Evolutionary conservation across 2,329 filamentous ascomycete species (phyloP), one percentile per base, ranked within the genome.

Genomic region (Aspergillus cejpii): DNA sequence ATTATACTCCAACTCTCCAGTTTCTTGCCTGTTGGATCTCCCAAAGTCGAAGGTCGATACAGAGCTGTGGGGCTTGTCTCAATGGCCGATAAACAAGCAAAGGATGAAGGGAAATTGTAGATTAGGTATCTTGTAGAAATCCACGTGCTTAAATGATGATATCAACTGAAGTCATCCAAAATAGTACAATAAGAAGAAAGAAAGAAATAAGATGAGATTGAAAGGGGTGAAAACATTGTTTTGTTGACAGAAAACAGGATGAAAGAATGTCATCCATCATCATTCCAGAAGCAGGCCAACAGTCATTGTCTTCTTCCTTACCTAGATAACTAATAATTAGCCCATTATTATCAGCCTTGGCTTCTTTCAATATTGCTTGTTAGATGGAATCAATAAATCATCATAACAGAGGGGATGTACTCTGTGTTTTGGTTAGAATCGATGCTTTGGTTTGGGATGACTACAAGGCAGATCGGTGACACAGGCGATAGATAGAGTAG

Each of bases 61-160:
- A 37, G 26, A 38, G 38, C 34, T 44, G 49, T 49, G 49, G 49
- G 47, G 47, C 44, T 26, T 10, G n/a, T 39, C 37, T 39, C 37
- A 28, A 7, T n/a, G 29, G 15, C 10, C 31, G 15, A 15, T 33
- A 33, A 33, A 33, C 15, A 33, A 15, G 29, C 29, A 33, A 7
- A 10, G 15, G 29, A 34, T 10, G 17, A 3, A 11, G 29, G 15
- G 31, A 8, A 6, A 34, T 19, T 10, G 17, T 34, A 17, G 31
- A 34, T 34, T 34, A 34, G 15, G 31, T 5, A 12, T 11, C 31
- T 19, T 15, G 31, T 12, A 20, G 17, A 19, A 6, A 19, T 17
- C 17, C 15, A 5, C 23, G 10, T 34, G 11, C 17, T 34, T 11
- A 6, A 20, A 20, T 12, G 15, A 34, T 34, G 6, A 3, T 17